These are phyloP conservation scores for Tylopilus cervinicoccineus DNA, from an alignment of 768 basidiomycete genomes.

Conservation along the genomic window DNA sequence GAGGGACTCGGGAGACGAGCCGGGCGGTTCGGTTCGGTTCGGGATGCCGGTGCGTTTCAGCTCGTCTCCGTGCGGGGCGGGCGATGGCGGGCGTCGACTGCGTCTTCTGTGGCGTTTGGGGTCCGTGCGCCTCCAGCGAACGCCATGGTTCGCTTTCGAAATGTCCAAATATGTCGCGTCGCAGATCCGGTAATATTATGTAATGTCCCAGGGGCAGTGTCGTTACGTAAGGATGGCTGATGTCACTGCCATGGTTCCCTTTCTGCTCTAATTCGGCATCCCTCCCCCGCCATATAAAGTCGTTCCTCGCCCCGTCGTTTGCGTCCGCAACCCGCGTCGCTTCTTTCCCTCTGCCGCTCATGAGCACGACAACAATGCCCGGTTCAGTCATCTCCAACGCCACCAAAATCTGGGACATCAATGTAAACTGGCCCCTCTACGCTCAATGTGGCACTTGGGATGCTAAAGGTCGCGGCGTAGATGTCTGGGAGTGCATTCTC, in stretches of 20 bases:
- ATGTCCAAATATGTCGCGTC: not conserved
- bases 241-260: slow-evolving; percentile 31
- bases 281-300: slow-evolving; percentile 29
- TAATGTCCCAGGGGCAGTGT: slow-evolving; percentile 27
- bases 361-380: slow-evolving; percentile 24
- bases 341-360: slow-evolving; percentile 1
- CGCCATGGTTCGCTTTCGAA: slow-evolving; percentile 2
- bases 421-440: slow-evolving; percentile 59
- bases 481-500: slow-evolving; percentile 72
- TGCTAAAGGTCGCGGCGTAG: slow-evolving; percentile 58
- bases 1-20: slow-evolving; percentile 24
- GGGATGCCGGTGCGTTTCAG: no score
- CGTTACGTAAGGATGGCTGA: slow-evolving; percentile 27
- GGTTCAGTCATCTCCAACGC: slow-evolving; percentile 51
- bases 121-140: slow-evolving; percentile 4
- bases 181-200: slow-evolving; percentile 11
- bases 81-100: not conserved
- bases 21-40: slow-evolving; percentile 5
- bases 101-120: slow-evolving; percentile 22
- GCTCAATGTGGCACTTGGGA: slow-evolving; percentile 76
- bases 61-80: slow-evolving; percentile 7
- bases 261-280: slow-evolving; percentile 27
- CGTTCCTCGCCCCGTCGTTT: slow-evolving; percentile 8
- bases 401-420: slow-evolving; percentile 67
- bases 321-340: not conserved